Conservation (phyloP, 345 rosid species). For the Syzygium oleosum region DNA sequence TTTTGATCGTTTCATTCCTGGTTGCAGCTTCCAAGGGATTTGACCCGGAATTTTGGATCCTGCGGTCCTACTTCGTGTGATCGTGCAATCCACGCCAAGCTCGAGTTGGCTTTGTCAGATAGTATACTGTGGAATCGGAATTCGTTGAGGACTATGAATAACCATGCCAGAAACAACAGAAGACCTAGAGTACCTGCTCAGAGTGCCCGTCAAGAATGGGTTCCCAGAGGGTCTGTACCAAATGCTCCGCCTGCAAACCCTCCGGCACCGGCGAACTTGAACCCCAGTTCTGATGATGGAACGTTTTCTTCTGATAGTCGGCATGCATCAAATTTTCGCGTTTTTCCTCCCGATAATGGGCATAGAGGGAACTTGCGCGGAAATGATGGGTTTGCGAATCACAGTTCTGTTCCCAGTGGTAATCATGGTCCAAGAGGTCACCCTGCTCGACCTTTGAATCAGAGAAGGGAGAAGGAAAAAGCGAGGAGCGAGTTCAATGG, state of each 20-base stretch:
- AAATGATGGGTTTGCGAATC: neutral
- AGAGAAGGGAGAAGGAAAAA: conserved; percentile 29
- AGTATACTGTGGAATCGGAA: neutral
- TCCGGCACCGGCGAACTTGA: neutral
- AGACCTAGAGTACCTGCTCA: conserved; percentile 31
- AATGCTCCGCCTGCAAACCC: conserved; percentile 4
- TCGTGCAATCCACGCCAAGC: neutral
- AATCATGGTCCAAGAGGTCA: conserved; percentile 24
- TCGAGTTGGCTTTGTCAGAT: neutral
- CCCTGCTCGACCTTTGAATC: conserved; percentile 17
- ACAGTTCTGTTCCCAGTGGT: neutral
- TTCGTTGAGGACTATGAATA: conserved; percentile 37
- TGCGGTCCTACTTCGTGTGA: neutral
- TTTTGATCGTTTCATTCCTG: neutral
- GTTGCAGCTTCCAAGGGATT: neutral
- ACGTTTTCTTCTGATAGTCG: conserved; percentile 3
- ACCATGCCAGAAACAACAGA: conserved; percentile 39
- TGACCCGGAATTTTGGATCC: neutral
- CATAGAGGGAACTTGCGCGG: neutral
- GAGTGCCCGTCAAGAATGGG: conserved; percentile 54
- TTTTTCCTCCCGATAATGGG: conserved; percentile 15
- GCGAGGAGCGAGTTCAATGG: conserved; percentile 20
- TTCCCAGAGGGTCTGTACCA: conserved; percentile 41
- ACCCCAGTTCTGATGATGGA: neutral
- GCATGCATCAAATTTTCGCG: neutral